These are phyloP conservation scores for Limnomonas spitsbergensis DNA, from an alignment of 139 green algal species.

Conservation along the genomic window DNA sequence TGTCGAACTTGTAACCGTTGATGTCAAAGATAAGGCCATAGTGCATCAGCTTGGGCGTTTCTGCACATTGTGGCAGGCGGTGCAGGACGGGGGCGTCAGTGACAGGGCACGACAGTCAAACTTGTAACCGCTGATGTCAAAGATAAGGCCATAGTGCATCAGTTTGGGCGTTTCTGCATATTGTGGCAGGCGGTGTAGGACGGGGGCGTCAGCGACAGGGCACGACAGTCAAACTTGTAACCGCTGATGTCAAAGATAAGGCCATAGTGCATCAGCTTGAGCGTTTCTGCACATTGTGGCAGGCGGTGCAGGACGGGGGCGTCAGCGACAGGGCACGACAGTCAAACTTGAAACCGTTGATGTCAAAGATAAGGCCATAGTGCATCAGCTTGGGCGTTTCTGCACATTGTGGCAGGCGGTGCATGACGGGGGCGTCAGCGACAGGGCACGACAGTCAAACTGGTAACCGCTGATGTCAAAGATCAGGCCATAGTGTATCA, in stretches of 20 bases:
- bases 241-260: conserved; percentile 2
- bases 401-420: too few relatives aligned
- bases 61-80: too few relatives aligned
- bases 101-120: too few relatives aligned
- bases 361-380: conserved; percentile 9
- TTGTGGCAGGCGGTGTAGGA: too few relatives aligned
- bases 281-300: not conserved
- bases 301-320: too few relatives aligned
- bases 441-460: too few relatives aligned
- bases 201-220: too few relatives aligned
- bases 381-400: conserved; percentile 9
- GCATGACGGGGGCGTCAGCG: too few relatives aligned
- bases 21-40: conserved; percentile 76
- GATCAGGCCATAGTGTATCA: conserved; percentile 17
- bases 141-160: conserved; percentile 17
- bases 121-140: not conserved
- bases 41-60: conserved; percentile 78
- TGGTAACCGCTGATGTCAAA: not conserved
- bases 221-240: too few relatives aligned
- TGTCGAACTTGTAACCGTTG: conserved; percentile 36
- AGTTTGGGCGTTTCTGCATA: not conserved
- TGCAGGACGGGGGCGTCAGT: too few relatives aligned
- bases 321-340: too few relatives aligned
- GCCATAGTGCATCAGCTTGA: conserved; percentile 13
- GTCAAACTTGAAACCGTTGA: too few relatives aligned